Percentiles rank a stretch among this genome's conserved stretches.
phyloP scores from a whole-genome alignment of 2,329 filamentous ascomycete species.

The Clarireedia paspali region DNA sequence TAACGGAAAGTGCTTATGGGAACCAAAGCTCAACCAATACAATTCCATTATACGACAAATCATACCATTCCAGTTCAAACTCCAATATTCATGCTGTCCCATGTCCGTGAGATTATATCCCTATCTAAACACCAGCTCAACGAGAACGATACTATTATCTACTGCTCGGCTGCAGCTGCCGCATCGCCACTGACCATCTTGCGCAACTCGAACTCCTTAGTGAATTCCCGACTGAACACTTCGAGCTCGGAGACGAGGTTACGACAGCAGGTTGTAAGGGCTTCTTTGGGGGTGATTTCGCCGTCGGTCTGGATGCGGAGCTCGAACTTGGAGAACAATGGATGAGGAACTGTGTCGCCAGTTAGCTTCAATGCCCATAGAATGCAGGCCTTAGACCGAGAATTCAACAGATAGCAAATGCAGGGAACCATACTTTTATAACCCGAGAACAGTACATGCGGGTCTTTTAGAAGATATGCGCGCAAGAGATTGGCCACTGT shows the following conservation, averaged over 20 bases:
- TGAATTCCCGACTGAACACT: conserved; percentile 78
- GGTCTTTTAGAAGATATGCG: conserved; percentile 75
- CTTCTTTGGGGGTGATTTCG: conserved; percentile 78
- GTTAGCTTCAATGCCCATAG: background rate
- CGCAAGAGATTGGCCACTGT: conserved; percentile 87
- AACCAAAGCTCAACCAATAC: no score
- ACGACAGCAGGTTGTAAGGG: conserved; percentile 71
- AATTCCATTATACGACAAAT: background rate
- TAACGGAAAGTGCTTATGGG: no score
- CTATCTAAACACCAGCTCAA: background rate
- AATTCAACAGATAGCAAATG: conserved; percentile 24
- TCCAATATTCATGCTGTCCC: background rate
- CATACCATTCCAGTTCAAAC: background rate
- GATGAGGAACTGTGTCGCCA: conserved; percentile 30
- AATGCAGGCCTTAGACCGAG: background rate
- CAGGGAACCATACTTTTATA: conserved; percentile 63
- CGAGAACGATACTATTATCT: background rate
- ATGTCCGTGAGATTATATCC: background rate
- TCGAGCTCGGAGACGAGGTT: conserved; percentile 76
- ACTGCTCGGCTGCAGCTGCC: conserved; percentile 10
- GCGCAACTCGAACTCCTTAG: conserved; percentile 81
- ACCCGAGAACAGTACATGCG: conserved; percentile 80
- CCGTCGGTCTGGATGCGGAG: conserved; percentile 92
- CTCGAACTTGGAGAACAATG: conserved; percentile 45
- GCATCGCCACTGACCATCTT: conserved; percentile 60